A percentile compares a stretch with the other conserved stretches of the same genome.
Evolutionary conservation across 73 alveolate species (phyloP).

Genomic region (Tetrahymena malaccensis): DNA sequence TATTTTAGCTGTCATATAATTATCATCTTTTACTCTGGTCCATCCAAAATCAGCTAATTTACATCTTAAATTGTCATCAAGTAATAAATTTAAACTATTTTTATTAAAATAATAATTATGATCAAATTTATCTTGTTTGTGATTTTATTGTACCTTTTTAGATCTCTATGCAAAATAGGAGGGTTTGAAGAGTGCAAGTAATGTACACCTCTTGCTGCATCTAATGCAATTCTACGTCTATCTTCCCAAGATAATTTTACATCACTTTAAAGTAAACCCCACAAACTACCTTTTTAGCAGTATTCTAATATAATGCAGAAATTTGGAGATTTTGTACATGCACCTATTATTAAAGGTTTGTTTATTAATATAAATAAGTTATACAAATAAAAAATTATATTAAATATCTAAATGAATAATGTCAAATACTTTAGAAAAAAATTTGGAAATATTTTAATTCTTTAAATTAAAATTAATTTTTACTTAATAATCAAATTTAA

Average conservation of each 20-base stretch:
- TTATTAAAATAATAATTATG: neutral
- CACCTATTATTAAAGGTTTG: conserved; percentile 42
- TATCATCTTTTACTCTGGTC: conserved; percentile 71
- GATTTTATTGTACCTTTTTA: conserved; percentile 42
- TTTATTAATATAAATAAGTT: too few species aligned
- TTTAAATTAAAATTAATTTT: too few species aligned
- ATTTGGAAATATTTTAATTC: too few species aligned
- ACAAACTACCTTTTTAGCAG: conserved; percentile 92
- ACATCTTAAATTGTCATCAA: conserved; percentile 88
- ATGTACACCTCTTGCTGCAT: conserved; percentile 94
- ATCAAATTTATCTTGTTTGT: neutral
- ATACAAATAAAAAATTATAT: too few species aligned
- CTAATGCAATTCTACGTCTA: conserved; percentile 89
- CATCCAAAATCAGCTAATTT: conserved; percentile 99
- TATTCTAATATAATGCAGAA: conserved; percentile 87
- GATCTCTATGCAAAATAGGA: conserved; percentile 95
- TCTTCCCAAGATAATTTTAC: conserved; percentile 81
- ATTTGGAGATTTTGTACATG: conserved; percentile 92
- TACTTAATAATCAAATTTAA: too few species aligned
- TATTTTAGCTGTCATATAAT: conserved; percentile 91
- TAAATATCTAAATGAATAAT: too few species aligned
- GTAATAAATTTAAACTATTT: conserved; percentile 76
- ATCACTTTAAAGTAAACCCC: conserved; percentile 83
- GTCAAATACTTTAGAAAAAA: too few species aligned
- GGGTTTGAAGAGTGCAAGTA: conserved; percentile 91